These are phyloP conservation scores for Coelastrella sp. DNA, from an alignment of 139 green algal species.

Conservation along the genomic window DNA sequence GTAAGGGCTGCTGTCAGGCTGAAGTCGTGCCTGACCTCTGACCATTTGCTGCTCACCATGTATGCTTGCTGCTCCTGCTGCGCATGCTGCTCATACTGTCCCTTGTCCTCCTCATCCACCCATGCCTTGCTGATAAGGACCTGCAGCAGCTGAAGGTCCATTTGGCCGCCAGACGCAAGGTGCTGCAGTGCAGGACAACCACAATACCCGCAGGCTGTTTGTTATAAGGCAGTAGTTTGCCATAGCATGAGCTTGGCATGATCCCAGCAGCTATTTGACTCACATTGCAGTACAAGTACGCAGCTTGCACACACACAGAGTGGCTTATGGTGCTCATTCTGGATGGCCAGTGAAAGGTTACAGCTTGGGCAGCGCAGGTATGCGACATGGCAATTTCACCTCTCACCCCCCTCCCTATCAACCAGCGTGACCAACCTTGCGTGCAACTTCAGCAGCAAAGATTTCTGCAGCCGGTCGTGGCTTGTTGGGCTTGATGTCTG, in stretches of 20 bases:
- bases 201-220: neutral
- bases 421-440: neutral
- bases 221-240: no score
- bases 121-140: slow-evolving; percentile 5
- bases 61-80: slow-evolving; percentile 9
- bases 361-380: no score
- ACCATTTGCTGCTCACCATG: neutral
- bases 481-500: slow-evolving; percentile 4
- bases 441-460: slow-evolving; percentile 23
- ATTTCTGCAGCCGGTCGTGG: slow-evolving; percentile 33
- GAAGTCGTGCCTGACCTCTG: neutral
- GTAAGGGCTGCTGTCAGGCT: no score
- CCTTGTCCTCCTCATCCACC: slow-evolving; percentile 33
- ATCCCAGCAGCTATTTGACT: no score
- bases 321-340: no score
- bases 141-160: slow-evolving; percentile 21
- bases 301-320: no score
- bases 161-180: neutral
- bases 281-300: no score
- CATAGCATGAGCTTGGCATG: no score
- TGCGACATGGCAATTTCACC: neutral
- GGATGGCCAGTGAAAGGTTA: no score
- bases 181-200: slow-evolving; percentile 18
- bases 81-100: slow-evolving; percentile 14
- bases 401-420: no score